Conservation (phyloP, 805 yeast genomes). For the Spathaspora girioi region DNA sequence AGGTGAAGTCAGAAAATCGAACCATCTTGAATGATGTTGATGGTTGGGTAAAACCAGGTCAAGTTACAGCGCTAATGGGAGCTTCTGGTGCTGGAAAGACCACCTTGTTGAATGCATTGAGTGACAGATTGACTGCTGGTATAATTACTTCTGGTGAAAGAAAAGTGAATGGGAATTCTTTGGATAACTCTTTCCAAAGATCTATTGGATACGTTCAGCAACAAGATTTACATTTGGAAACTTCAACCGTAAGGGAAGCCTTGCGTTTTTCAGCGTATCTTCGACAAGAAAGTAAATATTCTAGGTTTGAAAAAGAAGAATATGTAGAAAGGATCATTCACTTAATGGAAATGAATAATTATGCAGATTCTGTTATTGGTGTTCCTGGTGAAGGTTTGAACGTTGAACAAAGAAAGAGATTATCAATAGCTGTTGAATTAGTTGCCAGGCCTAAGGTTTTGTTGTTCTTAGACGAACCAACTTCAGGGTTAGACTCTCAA, state of each 20-base stretch:
- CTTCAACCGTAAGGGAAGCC: slow-evolving; percentile 49
- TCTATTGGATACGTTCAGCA: slow-evolving; percentile 33
- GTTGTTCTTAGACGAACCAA: slow-evolving; percentile 37
- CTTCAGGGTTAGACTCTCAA: slow-evolving; percentile 37
- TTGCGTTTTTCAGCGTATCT: slow-evolving; percentile 66
- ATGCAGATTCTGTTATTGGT: slow-evolving; percentile 31
- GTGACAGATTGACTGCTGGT: slow-evolving; percentile 69
- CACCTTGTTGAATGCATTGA: slow-evolving; percentile 66
- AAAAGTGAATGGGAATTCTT: slow-evolving; percentile 62
- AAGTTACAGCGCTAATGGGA: slow-evolving; percentile 80
- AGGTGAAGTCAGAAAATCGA: slow-evolving; percentile 49
- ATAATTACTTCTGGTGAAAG: slow-evolving; percentile 61
- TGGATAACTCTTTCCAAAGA: slow-evolving; percentile 49
- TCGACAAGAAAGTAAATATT: slow-evolving; percentile 54
- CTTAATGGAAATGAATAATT: slow-evolving; percentile 49
- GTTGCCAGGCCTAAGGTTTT: slow-evolving; percentile 38
- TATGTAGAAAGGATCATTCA: slow-evolving; percentile 69
- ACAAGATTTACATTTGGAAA: slow-evolving; percentile 30
- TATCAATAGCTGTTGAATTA: slow-evolving; percentile 36
- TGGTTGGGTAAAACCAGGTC: slow-evolving; percentile 80
- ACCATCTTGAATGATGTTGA: slow-evolving; percentile 37
- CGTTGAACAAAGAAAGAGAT: slow-evolving; percentile 32
- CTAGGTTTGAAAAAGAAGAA: slow-evolving; percentile 51
- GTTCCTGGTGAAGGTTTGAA: slow-evolving; percentile 33
- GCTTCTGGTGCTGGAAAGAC: slow-evolving; percentile 89